A percentile compares a stretch with the other conserved stretches of the same genome.
phyloP scores from a whole-genome alignment of 1,139 yeast species.

The Taiozyma sp. region DNA sequence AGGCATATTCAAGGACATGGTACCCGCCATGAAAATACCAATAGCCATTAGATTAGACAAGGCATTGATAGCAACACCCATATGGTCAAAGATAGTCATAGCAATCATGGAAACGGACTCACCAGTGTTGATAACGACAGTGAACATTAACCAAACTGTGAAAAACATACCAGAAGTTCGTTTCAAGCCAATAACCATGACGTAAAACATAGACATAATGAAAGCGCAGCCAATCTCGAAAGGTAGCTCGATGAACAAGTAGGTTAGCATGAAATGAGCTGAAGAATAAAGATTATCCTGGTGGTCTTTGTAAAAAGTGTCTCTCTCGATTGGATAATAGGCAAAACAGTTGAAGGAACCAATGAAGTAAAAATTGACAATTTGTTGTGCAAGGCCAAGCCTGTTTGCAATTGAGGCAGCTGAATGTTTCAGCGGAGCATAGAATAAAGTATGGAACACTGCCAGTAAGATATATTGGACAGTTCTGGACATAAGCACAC shows the following conservation, averaged over 20 bases:
- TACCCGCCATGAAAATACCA: slow-evolving; percentile 83
- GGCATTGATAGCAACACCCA: slow-evolving; percentile 74
- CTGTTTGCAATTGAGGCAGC: slow-evolving; percentile 60
- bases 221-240: slow-evolving; percentile 59
- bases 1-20: slow-evolving; percentile 75
- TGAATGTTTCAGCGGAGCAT: slow-evolving; percentile 59
- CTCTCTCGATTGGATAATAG: slow-evolving; percentile 67
- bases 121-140: slow-evolving; percentile 63
- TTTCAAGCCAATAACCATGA: slow-evolving; percentile 72
- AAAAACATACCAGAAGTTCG: slow-evolving; percentile 63
- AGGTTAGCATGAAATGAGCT: slow-evolving; percentile 58
- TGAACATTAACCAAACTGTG: slow-evolving; percentile 49
- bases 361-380: slow-evolving; percentile 65
- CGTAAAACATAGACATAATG: slow-evolving; percentile 54
- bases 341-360: slow-evolving; percentile 78
- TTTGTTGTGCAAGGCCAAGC: slow-evolving; percentile 72
- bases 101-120: slow-evolving; percentile 79
- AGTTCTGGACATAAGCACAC: slow-evolving; percentile 58
- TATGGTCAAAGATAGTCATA: slow-evolving; percentile 66
- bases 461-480: slow-evolving; percentile 64
- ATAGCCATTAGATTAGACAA: slow-evolving; percentile 58
- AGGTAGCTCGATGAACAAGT: slow-evolving; percentile 67
- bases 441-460: slow-evolving; percentile 60
- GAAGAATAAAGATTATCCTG: slow-evolving; percentile 70
- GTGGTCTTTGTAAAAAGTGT: slow-evolving; percentile 73